Evolutionary conservation across 257 asterid species (phyloP).

Genomic region (Haberlea rhodopensis): DNA sequence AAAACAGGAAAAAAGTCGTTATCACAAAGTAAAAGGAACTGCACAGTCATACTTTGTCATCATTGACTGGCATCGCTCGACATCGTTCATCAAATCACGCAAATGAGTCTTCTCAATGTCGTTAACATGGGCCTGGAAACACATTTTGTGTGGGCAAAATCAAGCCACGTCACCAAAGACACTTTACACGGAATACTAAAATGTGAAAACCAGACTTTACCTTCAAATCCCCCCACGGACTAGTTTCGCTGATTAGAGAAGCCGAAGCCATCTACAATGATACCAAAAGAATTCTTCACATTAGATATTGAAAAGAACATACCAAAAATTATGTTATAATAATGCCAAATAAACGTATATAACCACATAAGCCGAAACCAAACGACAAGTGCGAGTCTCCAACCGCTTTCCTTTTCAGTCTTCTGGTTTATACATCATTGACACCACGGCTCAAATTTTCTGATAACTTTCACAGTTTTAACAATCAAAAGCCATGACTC

Average conservation of each 20-base stretch:
- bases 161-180: slow-evolving; percentile 15
- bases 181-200: background rate
- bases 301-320: background rate
- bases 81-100: slow-evolving; percentile 76
- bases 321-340: background rate
- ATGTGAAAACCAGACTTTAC: slow-evolving; percentile 31
- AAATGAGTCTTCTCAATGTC: slow-evolving; percentile 80
- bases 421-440: background rate
- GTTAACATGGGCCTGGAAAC: slow-evolving; percentile 72
- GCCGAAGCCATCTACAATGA: slow-evolving; percentile 66
- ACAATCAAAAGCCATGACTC: slow-evolving; percentile 9
- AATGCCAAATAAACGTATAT: slow-evolving; percentile 9
- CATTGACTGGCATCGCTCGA: slow-evolving; percentile 80
- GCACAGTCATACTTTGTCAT: slow-evolving; percentile 46
- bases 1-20: background rate
- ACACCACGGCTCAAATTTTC: too few relatives aligned
- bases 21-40: background rate
- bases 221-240: slow-evolving; percentile 82
- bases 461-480: background rate
- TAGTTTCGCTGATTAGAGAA: slow-evolving; percentile 59
- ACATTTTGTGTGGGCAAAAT: slow-evolving; percentile 27
- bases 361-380: background rate
- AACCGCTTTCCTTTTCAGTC: background rate
- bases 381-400: background rate
- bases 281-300: slow-evolving; percentile 26